Conservation (phyloP, 2,329 filamentous ascomycete genomes). For the Zasmidium angulare region DNA sequence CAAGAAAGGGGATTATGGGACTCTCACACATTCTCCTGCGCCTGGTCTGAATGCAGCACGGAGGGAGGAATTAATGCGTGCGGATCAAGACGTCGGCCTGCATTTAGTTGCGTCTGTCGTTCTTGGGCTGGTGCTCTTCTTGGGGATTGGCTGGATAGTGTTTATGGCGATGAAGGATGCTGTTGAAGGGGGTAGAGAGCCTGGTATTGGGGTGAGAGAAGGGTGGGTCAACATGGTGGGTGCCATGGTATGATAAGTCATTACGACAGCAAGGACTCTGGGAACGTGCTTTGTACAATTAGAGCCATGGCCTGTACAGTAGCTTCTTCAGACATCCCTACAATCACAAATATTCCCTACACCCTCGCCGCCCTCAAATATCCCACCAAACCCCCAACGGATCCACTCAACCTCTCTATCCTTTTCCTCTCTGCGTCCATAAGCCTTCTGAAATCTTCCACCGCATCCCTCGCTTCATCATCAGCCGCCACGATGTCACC, state of each 20-base stretch:
- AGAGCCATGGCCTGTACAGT: neutral
- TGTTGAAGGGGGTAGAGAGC: neutral
- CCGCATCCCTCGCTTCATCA: constrained; percentile 56
- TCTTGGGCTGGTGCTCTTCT: too few species aligned
- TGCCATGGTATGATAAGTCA: too few species aligned
- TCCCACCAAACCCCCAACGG: constrained; percentile 80
- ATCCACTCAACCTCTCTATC: constrained; percentile 79
- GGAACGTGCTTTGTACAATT: neutral
- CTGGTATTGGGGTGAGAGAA: too few species aligned
- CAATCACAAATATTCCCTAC: constrained; percentile 2
- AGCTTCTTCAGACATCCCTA: neutral
- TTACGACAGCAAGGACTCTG: neutral
- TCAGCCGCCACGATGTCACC: constrained; percentile 56
- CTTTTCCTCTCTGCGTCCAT: constrained; percentile 60
- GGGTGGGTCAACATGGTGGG: too few species aligned
- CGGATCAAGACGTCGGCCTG: too few species aligned
- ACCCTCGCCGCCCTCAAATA: constrained; percentile 29
- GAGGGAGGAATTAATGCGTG: too few species aligned
- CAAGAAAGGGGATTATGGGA: too few species aligned
- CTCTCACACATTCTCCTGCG: too few species aligned
- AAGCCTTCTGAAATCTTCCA: constrained; percentile 64
- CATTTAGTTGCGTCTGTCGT: too few species aligned
- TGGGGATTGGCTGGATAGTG: too few species aligned
- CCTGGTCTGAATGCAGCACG: too few species aligned
- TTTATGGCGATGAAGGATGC: neutral